A percentile compares a stretch with the other conserved stretches of the same genome.
Evolutionary conservation across 225 moss, liverwort and hornwort species (phyloP).

Genomic region (Polytrichum formosum): DNA sequence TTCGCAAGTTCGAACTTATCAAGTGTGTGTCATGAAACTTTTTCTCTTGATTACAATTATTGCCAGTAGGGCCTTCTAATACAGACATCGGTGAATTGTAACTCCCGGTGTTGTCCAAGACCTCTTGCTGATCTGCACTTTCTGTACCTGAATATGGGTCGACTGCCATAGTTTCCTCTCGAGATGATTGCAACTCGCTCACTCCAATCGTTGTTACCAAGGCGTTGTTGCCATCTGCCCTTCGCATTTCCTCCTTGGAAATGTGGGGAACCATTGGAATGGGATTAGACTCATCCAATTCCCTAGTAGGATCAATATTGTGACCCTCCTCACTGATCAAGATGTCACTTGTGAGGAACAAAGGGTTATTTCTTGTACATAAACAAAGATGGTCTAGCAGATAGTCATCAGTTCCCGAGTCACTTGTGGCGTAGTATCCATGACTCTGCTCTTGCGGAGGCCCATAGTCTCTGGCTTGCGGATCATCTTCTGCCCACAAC

Average conservation of each 20-base stretch:
- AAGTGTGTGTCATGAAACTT: neutral
- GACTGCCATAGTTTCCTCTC: constrained; percentile 1
- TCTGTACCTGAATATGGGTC: constrained; percentile 1
- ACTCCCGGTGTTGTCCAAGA: constrained; percentile 20
- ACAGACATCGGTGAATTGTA: constrained; percentile 36
- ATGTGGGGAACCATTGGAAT: constrained; percentile 10
- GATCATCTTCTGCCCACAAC: constrained; percentile 10
- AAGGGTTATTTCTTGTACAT: constrained; percentile 19
- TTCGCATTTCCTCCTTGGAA: constrained; percentile 1
- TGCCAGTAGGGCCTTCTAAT: constrained; percentile 28
- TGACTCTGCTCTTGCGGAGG: constrained; percentile 18
- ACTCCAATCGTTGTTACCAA: neutral
- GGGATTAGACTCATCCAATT: constrained; percentile 18
- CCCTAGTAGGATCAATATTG: constrained; percentile 15
- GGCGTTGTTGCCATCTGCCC: constrained; percentile 5
- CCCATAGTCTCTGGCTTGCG: constrained; percentile 12
- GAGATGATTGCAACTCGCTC: neutral
- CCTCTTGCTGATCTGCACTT: constrained; percentile 29
- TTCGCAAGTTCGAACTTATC: neutral
- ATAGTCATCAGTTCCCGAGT: constrained; percentile 39
- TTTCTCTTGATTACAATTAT: constrained; percentile 8
- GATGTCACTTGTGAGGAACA: constrained; percentile 24
- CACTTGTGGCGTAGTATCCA: constrained; percentile 22
- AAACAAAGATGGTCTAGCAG: constrained; percentile 47
- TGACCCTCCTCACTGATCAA: constrained; percentile 12